Base-by-base conservation (phyloP, 1,284 basidiomycete species). In the Gastroboletus turbinatus region DNA sequence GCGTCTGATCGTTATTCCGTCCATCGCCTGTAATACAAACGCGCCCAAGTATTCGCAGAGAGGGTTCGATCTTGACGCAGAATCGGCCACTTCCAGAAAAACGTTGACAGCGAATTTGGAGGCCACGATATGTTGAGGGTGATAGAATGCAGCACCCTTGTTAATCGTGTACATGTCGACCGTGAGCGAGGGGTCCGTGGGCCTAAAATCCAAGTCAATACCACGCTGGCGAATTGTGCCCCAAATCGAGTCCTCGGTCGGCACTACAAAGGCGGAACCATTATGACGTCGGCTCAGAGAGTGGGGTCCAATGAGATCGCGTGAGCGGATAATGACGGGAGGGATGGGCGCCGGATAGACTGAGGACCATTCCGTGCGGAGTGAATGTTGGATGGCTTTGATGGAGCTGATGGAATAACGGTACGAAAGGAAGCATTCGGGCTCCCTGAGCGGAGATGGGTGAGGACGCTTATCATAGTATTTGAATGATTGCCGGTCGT, bases 31-130 rank as follows among this genome's bases (percentile, higher is more conserved):
- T 1, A 72, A 35, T 3, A 69, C 46, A 40, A 50, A 69, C 19
- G 67, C 60, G 50, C 70, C 68, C 29, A 67, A 7, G 35, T 72
- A 72, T 40, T 66, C 38, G 47, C 59, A 56, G 2, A 9, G 7
- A 16, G 50, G 55, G 25, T 43, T 21, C 4, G 11, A 5, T 30
- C 35, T 45, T 7, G 21, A 16, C 1, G 14, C 2, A 42, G 46
- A 1, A 27, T 50, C 35, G 6, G 45, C 36, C 1, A 44, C 0
- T 48, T 72, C 60, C 16, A 68, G 13, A 23, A 72, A 69, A 0
- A 69, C 44, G 39, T 72, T 72, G 3, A 71, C 58, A n/a, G 67
- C 67, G 16, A 68, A 68, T 4, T 49, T 38, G 23, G 63, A 59
- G 16, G 61, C 62, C 10, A 60, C 55, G 27, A 61, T 46, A 13